Evolutionary conservation across 805 yeast genomes (phyloP).

Genomic region (Candida lessepsii): DNA sequence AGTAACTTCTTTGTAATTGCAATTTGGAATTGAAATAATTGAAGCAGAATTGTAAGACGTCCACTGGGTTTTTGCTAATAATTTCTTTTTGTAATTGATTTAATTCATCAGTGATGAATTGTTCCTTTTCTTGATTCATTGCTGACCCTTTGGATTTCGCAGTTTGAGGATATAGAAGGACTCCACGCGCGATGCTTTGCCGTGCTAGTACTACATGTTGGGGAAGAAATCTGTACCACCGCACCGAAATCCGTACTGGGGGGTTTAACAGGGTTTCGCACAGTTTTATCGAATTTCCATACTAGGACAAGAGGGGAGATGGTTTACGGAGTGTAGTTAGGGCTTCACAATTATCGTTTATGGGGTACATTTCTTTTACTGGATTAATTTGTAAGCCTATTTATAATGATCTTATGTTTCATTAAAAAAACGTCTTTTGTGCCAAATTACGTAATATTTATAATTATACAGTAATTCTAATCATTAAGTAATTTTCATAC

Average conservation of each 20-base stretch:
- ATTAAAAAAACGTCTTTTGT: no score
- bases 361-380: no score
- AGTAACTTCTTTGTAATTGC: slow-evolving; percentile 54
- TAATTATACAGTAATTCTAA: not conserved
- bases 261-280: no score
- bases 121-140: slow-evolving; percentile 10
- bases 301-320: no score
- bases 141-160: slow-evolving; percentile 6
- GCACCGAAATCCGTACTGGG: no score
- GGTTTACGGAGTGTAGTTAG: no score
- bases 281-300: no score
- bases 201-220: no score
- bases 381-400: no score
- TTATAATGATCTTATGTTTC: no score
- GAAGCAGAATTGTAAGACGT: slow-evolving; percentile 73
- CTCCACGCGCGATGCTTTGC: slow-evolving; percentile 1
- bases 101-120: slow-evolving; percentile 47
- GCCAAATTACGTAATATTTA: not conserved
- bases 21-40: slow-evolving; percentile 64
- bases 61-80: slow-evolving; percentile 54
- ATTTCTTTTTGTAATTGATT: slow-evolving; percentile 60
- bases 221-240: no score
- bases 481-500: slow-evolving; percentile 1
- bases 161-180: not conserved
- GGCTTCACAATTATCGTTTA: no score